A percentile compares a stretch with the other conserved stretches of the same genome.
These are phyloP conservation scores for Silene conica DNA, from an alignment of 148 eudicot species.

Conservation along the genomic window DNA sequence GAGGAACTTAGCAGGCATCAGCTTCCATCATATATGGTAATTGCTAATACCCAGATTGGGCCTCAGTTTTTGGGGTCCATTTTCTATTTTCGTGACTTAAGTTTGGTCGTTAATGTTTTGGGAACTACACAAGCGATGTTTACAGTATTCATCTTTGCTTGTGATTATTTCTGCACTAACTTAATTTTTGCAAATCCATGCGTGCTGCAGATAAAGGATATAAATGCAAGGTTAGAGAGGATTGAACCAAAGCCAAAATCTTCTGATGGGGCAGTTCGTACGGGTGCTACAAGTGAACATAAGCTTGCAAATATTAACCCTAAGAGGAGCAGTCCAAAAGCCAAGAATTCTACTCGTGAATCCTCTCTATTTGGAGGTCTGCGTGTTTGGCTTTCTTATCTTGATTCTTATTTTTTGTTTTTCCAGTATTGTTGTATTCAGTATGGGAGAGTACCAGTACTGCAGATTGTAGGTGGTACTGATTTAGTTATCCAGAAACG, in stretches of 20 bases:
- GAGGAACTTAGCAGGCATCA: constrained; percentile 88
- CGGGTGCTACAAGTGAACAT: constrained; percentile 41
- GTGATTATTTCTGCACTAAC: background rate
- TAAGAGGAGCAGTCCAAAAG: constrained; percentile 89
- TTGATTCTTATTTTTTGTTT: background rate
- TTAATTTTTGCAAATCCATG: background rate
- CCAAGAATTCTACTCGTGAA: constrained; percentile 70
- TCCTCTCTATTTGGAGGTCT: constrained; percentile 87
- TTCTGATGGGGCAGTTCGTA: constrained; percentile 51
- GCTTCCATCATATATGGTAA: constrained; percentile 79
- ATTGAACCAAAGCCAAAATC: constrained; percentile 77
- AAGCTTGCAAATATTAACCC: constrained; percentile 47
- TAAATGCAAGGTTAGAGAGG: constrained; percentile 78
- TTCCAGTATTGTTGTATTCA: background rate
- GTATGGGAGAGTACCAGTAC: constrained; percentile 4
- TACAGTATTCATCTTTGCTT: background rate
- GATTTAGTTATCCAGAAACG: background rate
- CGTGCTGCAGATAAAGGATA: constrained; percentile 71
- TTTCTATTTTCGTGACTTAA: background rate
- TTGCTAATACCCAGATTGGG: background rate
- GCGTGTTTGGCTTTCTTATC: constrained; percentile 16
- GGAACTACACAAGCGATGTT: background rate
- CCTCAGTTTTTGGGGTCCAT: constrained; percentile 3
- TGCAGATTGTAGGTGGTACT: constrained; percentile 1
- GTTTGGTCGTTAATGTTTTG: background rate